Evolutionary conservation across 2,329 filamentous ascomycete genomes (phyloP), one percentile per base, ranked within the genome.

Genomic region (Colletotrichum incanum): DNA sequence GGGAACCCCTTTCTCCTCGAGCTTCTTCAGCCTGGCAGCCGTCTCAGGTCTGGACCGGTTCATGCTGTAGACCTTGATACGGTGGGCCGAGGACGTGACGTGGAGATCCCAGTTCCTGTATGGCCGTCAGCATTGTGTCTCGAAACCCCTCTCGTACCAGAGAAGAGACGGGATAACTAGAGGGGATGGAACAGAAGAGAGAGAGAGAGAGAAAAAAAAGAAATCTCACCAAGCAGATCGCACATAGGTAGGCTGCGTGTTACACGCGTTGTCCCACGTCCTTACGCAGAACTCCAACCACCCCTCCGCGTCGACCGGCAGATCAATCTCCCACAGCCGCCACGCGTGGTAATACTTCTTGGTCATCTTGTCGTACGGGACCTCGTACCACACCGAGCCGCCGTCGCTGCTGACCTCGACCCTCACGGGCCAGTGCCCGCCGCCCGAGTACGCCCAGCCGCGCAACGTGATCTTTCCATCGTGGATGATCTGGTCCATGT

Each of bases 61-160:
- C 67, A 92, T 86, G 75, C 90, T 92, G 78, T 92, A 93, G 7
- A 92, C 79, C 67, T 85, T 88, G 76, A 92, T 84, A 1, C 89
- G 84, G 74, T 92, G 91, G 68, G 87, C 90, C 2, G 86, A 89
- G 9, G 85, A 88, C 0, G 90, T 93, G 5, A 93, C 90, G 76
- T 92, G 91, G 26, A 92, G 80, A 26, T 88, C 90, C 89, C 90
- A 92, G 76, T 93, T 92, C 87, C 87, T 92, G 0, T 87, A 82
- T 16, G 84, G 83, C 8, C 23, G 49, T 64, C 12, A 64, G 58
- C n/a, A 31, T 9, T 23, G 20, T 2, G n/a, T 12, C 37, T 58
- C 2, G 2, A 2, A 2, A 5, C 26, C 8, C 0, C 16, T n/a
- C 55, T 28, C 14, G 16, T 23, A 18, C 23, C 7, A 8, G 14